phyloP scores from a whole-genome alignment of 306 rosid species.

The Begonia loranthoides region DNA sequence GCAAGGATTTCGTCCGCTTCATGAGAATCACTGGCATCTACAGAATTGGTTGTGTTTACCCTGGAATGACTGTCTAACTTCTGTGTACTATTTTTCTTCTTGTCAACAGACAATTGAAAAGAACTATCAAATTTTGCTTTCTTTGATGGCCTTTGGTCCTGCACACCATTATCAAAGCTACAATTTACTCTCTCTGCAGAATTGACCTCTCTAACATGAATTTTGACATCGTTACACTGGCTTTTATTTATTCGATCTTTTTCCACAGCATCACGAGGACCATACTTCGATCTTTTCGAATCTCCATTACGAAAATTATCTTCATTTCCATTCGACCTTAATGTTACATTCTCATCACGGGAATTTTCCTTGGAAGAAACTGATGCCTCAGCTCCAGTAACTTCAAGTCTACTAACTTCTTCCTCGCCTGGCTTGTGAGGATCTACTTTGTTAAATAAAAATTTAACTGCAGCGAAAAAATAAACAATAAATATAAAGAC shows the following conservation, averaged over 20 bases:
- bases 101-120: conserved; percentile 13
- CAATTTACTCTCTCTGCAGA: conserved; percentile 11
- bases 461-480: conserved; percentile 57
- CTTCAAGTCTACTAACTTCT: conserved; percentile 13
- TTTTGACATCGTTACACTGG: conserved; percentile 13
- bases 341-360: conserved; percentile 16
- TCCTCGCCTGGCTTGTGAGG: conserved; percentile 12
- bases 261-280: conserved; percentile 6
- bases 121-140: conserved; percentile 26
- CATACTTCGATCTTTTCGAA: conserved; percentile 4
- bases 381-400: conserved; percentile 17
- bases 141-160: conserved; percentile 27
- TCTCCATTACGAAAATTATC: conserved; percentile 13
- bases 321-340: conserved; percentile 7
- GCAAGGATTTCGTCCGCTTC: conserved; percentile 22
- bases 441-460: conserved; percentile 47
- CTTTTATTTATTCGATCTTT: conserved; percentile 7
- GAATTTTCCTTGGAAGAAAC: conserved; percentile 15
- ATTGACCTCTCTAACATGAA: conserved; percentile 2
- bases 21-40: conserved; percentile 15
- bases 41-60: conserved; percentile 9
- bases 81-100: conserved; percentile 10
- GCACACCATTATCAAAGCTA: conserved; percentile 12
- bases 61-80: conserved; percentile 14
- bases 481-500: conserved; percentile 16